Evolutionary conservation across 192 early-diverging fungal species (phyloP).

Genomic region (Haplosporangium gracile): DNA sequence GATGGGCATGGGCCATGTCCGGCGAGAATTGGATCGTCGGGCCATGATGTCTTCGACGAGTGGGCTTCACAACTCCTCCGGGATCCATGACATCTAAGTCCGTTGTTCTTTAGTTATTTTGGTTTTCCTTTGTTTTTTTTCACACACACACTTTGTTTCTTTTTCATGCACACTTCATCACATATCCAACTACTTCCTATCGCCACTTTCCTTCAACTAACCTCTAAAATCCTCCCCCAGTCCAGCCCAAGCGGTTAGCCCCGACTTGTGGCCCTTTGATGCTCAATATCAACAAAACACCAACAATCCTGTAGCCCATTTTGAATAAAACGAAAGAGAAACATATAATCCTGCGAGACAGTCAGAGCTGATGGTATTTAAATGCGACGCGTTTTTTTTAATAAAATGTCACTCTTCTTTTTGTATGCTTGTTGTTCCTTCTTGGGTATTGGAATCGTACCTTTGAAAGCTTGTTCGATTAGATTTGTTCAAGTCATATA

Average conservation of each 20-base stretch:
- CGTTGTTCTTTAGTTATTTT: neutral
- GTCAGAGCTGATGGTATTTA: too few species aligned
- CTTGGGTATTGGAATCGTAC: too few species aligned
- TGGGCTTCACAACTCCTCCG: constrained; percentile 1
- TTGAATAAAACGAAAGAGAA: too few species aligned
- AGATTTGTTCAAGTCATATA: too few species aligned
- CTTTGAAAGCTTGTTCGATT: too few species aligned
- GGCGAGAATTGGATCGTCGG: constrained; percentile 49
- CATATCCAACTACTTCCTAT: neutral
- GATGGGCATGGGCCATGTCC: constrained; percentile 48
- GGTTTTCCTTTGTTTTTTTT: neutral
- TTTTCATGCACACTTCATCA: neutral
- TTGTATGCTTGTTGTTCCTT: too few species aligned
- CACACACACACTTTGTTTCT: too few species aligned
- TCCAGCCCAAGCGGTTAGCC: too few species aligned
- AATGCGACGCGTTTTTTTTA: too few species aligned
- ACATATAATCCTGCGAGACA: too few species aligned
- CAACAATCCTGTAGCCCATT: too few species aligned
- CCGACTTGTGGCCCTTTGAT: neutral
- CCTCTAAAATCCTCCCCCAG: neutral
- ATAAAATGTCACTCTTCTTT: too few species aligned
- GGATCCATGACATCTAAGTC: constrained; percentile 42
- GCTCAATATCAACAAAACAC: neutral
- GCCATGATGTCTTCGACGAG: constrained; percentile 12
- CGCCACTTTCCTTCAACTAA: neutral